Percentiles rank a stretch among this genome's conserved stretches.
These are phyloP conservation scores for Pyricularia pennisetigena DNA, from an alignment of 2,329 filamentous ascomycete species.

Conservation along the genomic window DNA sequence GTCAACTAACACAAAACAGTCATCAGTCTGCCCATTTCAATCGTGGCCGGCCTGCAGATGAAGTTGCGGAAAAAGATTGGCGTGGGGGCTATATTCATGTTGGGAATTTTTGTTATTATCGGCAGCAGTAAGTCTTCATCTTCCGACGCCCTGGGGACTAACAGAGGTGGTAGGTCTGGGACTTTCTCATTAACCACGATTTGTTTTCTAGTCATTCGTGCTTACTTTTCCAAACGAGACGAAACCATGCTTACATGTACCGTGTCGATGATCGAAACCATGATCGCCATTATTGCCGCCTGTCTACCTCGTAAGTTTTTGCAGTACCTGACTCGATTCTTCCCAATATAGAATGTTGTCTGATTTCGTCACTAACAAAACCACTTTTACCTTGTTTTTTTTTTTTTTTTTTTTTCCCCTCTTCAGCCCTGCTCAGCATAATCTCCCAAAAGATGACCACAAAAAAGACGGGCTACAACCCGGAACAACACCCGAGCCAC, in stretches of 20 bases:
- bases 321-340: too few relatives aligned
- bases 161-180: too few relatives aligned
- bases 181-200: neutral
- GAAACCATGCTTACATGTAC: slow-evolving; percentile 2
- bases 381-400: too few relatives aligned
- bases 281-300: neutral
- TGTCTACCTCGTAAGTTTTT: neutral
- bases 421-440: neutral
- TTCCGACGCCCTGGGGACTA: neutral
- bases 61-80: neutral
- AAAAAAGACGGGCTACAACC: neutral
- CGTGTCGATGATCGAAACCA: neutral
- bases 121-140: neutral
- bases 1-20: neutral
- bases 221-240: slow-evolving; percentile 32
- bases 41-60: neutral
- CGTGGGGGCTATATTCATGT: neutral
- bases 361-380: neutral
- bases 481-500: neutral
- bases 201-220: neutral
- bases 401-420: too few relatives aligned
- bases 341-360: neutral
- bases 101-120: neutral
- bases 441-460: neutral
- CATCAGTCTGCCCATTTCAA: neutral